These are phyloP conservation scores for Aegilops tauschii DNA, from an alignment of 176 grass and related monocot genomes.

Conservation along the genomic window DNA sequence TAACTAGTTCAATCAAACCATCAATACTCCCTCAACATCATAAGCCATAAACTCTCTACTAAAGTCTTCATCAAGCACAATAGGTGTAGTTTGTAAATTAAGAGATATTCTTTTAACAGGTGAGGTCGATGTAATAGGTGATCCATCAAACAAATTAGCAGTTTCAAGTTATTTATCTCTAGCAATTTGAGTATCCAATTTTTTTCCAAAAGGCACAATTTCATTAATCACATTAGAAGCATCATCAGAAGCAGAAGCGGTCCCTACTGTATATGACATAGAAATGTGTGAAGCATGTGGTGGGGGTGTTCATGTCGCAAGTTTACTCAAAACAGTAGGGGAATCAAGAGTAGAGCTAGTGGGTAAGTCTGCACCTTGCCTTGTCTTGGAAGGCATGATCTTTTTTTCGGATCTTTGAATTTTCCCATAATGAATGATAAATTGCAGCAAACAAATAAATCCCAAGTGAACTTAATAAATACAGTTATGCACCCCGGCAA, in stretches of 20 bases:
- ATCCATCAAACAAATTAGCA: not conserved
- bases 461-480: not conserved
- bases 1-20: too few relatives aligned
- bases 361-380: not conserved
- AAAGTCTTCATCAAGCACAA: not conserved
- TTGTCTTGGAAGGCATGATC: not conserved
- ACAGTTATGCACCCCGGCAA: too few relatives aligned
- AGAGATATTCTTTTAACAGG: not conserved
- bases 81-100: not conserved
- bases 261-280: too few relatives aligned
- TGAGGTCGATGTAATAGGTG: not conserved
- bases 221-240: too few relatives aligned
- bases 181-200: not conserved
- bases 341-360: not conserved
- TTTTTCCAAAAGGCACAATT: not conserved
- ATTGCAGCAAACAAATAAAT: not conserved
- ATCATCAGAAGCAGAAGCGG: too few relatives aligned
- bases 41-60: not conserved
- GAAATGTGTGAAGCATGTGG: too few relatives aligned
- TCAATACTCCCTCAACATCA: not conserved
- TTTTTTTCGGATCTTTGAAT: not conserved
- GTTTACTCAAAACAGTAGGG: too few relatives aligned
- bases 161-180: not conserved
- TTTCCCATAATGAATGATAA: not conserved
- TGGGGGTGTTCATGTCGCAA: too few relatives aligned